Evolutionary conservation across 768 basidiomycete genomes (phyloP), one percentile per base, ranked within the genome.

Genomic region (Glaciozyma antarctica): DNA sequence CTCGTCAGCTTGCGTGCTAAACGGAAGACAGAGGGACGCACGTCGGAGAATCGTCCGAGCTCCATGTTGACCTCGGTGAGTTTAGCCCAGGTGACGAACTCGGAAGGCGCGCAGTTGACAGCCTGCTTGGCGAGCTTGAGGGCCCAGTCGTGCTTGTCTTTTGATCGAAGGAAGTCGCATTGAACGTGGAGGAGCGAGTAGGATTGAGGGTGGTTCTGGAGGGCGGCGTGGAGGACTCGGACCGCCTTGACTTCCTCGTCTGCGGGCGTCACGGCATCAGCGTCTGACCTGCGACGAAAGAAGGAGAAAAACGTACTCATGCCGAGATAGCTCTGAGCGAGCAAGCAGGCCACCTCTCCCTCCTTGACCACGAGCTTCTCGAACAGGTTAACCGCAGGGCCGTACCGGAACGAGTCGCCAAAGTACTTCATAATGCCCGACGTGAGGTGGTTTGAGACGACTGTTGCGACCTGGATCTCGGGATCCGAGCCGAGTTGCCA

Each of bases 401-500:
- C 71, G 44, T 26, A 74, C 15, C 94, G 81, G 60, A 86, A 92
- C 60, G 88, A 86, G 73, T 92, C 89, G 3, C 92, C 89, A 72
- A 99, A 98, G 77, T 98, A 97, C 75, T 98, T 98, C 81, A 97
- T 83, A 71, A 98, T 83, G 0, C 88, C 94, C 16, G 91, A 87
- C 0, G 91, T 93, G 28, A 99, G 82, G 75, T 98, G 95, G 75
- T 99, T 99, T 28, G 92, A 93, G 7, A 95, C 90, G 34, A 91
- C 81, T 4, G 92, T 94, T 2, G 95, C 95, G 19, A 99, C 94
- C 75, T 99, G 95, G 28, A 98, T 94, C 77, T 99, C 95, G 0
- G 95, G 95, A 69, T 98, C 95, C 0, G 92, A 95, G 3, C 94
- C 95, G 12, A 98, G 88, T 75, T 95, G 93, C 95, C 95, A 98